Base-by-base conservation (phyloP, 129 eudicot species). In the Erigeron canadensis region DNA sequence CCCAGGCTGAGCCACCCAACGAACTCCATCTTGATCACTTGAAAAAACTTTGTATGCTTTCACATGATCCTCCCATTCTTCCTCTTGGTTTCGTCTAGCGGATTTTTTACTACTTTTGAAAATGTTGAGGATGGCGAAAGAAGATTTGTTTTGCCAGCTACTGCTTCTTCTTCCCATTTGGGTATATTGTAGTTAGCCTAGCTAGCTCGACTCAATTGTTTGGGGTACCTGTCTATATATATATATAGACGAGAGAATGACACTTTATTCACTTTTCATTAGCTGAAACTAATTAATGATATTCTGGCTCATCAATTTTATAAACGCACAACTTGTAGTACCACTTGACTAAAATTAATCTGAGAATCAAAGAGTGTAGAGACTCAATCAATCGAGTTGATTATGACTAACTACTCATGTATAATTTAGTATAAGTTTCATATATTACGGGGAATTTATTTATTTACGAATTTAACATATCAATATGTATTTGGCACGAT, bases 261-360 rank as follows among this genome's bases (percentile, higher is more conserved):
- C 54, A 38, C 69, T 47, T 73, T 62, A 62, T 47, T 62, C 62
- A 62, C 70, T 38, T 48, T 44, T n/a, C n/a, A n/a, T n/a, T n/a
- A n/a, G n/a, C n/a, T 28, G 46, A 56, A 44, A 72, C 1, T 19
- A 37, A 19, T n/a, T n/a, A 72, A 42, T 56, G 28, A 23, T 72
- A 57, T 28, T 59, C 55, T 60, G 44, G 10, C 68, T 16, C 38
- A 48, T 16, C 38, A 48, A 21, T 75, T 54, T 43, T 75, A 17
- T 57, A 75, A 37, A 75, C 51, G 51, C 57, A 67, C 80, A 67
- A 75, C 74, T 75, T 75, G 80, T 43, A 56, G 59, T 67, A 67
- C 80, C 66, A 57, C 18, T 45, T 42, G 5, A 66, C 76, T 37
- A 43, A 75, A 75, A 23, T 23, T 23, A 23, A 66, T 73, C 13